Conservation (phyloP, 2,329 filamentous ascomycete genomes). For the Scedosporium minutisporum region DNA sequence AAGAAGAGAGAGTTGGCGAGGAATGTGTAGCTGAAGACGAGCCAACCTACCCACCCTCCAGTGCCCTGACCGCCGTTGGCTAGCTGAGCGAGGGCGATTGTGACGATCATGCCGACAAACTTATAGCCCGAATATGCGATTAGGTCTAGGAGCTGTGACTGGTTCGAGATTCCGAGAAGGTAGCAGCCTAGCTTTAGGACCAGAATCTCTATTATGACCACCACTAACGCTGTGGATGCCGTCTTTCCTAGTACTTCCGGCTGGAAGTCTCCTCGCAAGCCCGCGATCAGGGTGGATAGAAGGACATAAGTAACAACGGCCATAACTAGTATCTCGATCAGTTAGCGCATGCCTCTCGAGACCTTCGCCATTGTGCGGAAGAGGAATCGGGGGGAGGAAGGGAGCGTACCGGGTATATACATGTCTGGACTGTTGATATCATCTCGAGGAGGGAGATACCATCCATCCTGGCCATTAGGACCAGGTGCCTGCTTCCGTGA, state of each 20-base stretch:
- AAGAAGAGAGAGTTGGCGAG: constrained; percentile 91
- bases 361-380: neutral
- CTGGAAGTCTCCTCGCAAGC: constrained; percentile 82
- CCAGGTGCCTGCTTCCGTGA: constrained; percentile 75
- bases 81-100: constrained; percentile 69
- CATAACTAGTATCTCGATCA: constrained; percentile 53
- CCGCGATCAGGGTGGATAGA: constrained; percentile 80
- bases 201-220: constrained; percentile 82
- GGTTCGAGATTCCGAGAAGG: constrained; percentile 84
- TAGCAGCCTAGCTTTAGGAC: constrained; percentile 88
- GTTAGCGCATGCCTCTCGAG: neutral
- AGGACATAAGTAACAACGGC: constrained; percentile 96
- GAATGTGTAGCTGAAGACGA: constrained; percentile 84
- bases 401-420: constrained; percentile 75
- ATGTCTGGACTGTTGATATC: constrained; percentile 98
- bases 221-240: constrained; percentile 70
- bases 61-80: constrained; percentile 71
- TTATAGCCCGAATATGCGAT: constrained; percentile 98
- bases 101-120: constrained; percentile 92
- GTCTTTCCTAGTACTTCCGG: constrained; percentile 88
- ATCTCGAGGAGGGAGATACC: constrained; percentile 85
- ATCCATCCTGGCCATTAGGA: constrained; percentile 58
- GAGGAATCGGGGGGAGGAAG: neutral
- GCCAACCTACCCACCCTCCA: constrained; percentile 81
- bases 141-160: constrained; percentile 84